phyloP scores from a whole-genome alignment of 2,329 filamentous ascomycete species.

The Monilinia aucupariae region DNA sequence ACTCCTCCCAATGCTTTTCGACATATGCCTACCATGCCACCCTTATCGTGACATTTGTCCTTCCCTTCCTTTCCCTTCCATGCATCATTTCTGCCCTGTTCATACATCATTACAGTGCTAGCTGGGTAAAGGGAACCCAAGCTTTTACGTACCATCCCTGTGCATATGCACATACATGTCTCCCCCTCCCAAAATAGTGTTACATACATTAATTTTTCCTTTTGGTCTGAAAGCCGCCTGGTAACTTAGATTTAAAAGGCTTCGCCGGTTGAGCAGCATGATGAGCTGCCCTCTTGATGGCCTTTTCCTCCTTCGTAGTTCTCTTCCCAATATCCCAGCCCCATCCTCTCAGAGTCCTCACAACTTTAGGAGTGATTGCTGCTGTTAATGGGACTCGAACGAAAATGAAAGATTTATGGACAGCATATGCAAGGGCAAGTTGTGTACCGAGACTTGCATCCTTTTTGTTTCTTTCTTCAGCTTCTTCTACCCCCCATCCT shows the following conservation, averaged over 20 bases:
- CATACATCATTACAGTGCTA: not conserved
- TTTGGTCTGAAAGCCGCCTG: not conserved
- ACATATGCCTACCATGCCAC: not conserved
- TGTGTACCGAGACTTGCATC: conserved; percentile 81
- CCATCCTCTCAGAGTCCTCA: conserved; percentile 79
- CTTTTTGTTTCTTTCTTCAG: conserved; percentile 53
- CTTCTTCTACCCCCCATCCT: conserved; percentile 58
- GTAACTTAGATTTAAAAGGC: not conserved
- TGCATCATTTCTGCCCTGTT: not conserved
- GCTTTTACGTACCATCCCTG: not conserved
- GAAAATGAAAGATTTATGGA: conserved; percentile 98
- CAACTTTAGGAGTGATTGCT: conserved; percentile 88
- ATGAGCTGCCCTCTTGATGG: conserved; percentile 28
- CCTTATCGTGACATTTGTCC: not conserved
- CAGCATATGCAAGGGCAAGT: conserved; percentile 86
- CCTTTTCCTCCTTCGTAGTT: conserved; percentile 39
- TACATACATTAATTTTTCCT: not conserved
- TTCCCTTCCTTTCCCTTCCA: not conserved
- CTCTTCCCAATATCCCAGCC: conserved; percentile 92
- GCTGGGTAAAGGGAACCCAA: not conserved
- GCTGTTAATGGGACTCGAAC: conserved; percentile 88
- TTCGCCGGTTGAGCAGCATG: conserved; percentile 21
- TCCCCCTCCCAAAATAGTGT: not conserved
- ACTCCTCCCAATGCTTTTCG: conserved; percentile 10
- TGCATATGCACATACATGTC: not conserved